Conservation (phyloP, 2,329 filamentous ascomycete genomes). For the Herpotrichia juniperi region DNA sequence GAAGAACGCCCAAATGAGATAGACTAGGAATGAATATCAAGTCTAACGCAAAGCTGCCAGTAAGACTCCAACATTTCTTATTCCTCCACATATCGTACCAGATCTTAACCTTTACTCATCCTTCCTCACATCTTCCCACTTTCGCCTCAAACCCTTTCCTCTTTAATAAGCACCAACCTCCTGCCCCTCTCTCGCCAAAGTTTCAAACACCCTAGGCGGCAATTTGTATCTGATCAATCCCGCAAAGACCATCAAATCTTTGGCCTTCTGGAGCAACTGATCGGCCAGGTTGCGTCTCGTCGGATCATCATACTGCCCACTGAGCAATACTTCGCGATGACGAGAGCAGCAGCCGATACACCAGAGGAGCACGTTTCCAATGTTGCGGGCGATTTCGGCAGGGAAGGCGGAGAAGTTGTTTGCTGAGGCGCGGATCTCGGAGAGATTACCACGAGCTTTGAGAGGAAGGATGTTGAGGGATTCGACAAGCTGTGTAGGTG, state of each 20-base stretch:
- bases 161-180: slow-evolving; percentile 37
- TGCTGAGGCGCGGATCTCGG: slow-evolving; percentile 78
- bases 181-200: slow-evolving; percentile 75
- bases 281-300: slow-evolving; percentile 63
- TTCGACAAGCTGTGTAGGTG: slow-evolving; percentile 68
- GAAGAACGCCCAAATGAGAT: background rate
- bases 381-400: slow-evolving; percentile 82
- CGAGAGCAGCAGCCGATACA: slow-evolving; percentile 84
- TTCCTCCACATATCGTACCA: background rate
- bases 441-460: slow-evolving; percentile 74
- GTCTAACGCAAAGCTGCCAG: background rate
- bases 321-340: slow-evolving; percentile 70
- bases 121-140: background rate
- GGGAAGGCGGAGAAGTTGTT: slow-evolving; percentile 80
- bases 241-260: slow-evolving; percentile 92
- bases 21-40: background rate
- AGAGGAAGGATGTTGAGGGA: slow-evolving; percentile 80
- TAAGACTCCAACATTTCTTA: background rate
- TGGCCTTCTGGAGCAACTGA: slow-evolving; percentile 77
- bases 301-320: slow-evolving; percentile 74
- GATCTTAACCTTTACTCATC: background rate
- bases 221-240: slow-evolving; percentile 91
- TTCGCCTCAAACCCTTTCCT: background rate
- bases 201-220: slow-evolving; percentile 86
- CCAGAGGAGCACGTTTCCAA: slow-evolving; percentile 93